Evolutionary conservation across 805 yeast species (phyloP).

Genomic region (Zygotorulaspora chibaensis): DNA sequence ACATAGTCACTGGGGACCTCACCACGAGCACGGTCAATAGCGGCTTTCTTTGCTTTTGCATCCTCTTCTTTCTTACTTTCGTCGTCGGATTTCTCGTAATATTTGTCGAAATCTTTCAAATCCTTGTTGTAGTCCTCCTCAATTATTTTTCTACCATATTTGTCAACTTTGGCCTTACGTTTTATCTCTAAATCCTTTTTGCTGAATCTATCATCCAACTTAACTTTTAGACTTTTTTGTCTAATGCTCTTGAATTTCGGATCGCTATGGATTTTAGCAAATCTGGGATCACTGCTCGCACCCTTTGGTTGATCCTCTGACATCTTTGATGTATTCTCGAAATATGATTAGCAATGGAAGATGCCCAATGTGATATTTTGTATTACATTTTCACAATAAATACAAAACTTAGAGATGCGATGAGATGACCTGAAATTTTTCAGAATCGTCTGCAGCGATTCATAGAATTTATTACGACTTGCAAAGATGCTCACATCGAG

Average conservation of each 20-base stretch:
- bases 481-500: background rate
- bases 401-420: constrained; percentile 9
- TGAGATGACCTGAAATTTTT: constrained; percentile 25
- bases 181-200: constrained; percentile 57
- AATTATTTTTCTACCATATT: constrained; percentile 74
- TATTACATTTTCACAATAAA: background rate
- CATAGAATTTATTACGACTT: constrained; percentile 16
- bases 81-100: constrained; percentile 48
- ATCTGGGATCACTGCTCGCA: constrained; percentile 66
- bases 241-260: constrained; percentile 82
- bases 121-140: constrained; percentile 34
- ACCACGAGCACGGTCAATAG: constrained; percentile 64
- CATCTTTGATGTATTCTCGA: constrained; percentile 10
- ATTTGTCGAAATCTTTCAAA: constrained; percentile 55
- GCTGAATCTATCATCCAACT: constrained; percentile 82
- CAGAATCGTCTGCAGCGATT: constrained; percentile 1
- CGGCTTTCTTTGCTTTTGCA: constrained; percentile 11
- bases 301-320: constrained; percentile 26
- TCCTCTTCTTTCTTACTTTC: constrained; percentile 24
- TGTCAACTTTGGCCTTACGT: constrained; percentile 63
- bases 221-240: constrained; percentile 63
- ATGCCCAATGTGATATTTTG: background rate
- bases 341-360: background rate
- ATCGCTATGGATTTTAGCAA: constrained; percentile 73
- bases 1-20: constrained; percentile 46